phyloP scores from a whole-genome alignment of 805 yeast species.

The Metschnikowia continentalis region DNA sequence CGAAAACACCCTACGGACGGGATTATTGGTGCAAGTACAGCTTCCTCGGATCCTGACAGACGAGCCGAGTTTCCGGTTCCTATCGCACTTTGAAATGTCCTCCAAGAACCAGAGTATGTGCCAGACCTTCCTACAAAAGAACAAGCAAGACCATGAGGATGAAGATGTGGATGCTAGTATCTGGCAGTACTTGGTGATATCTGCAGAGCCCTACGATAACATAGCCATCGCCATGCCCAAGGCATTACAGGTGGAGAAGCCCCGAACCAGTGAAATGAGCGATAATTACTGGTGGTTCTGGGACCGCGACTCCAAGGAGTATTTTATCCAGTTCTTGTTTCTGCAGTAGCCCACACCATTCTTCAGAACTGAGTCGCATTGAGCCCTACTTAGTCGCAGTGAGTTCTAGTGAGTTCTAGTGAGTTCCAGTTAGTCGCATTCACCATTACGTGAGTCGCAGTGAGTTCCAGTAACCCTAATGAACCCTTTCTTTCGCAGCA shows the following conservation, averaged over 20 bases:
- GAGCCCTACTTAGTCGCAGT: no score
- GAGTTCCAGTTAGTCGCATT: no score
- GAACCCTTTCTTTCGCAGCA: no score
- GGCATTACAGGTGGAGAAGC: constrained; percentile 45
- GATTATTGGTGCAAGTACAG: constrained; percentile 61
- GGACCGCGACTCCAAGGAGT: constrained; percentile 66
- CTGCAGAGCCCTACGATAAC: constrained; percentile 90
- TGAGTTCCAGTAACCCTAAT: no score
- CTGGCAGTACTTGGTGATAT: constrained; percentile 68
- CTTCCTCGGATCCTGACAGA: constrained; percentile 47
- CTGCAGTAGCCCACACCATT: no score
- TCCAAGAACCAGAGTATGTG: constrained; percentile 35
- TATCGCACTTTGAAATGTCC: constrained; percentile 68
- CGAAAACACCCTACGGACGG: constrained; percentile 52
- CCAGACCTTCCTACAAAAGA: constrained; percentile 23
- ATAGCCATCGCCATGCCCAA: constrained; percentile 72
- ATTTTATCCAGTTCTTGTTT: constrained; percentile 68
- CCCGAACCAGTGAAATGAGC: constrained; percentile 21
- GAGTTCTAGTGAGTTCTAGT: no score
- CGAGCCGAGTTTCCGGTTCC: constrained; percentile 65
- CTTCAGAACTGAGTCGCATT: no score
- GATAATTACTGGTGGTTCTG: constrained; percentile 60
- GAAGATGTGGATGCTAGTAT: constrained; percentile 28
- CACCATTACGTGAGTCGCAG: no score
- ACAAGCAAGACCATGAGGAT: constrained; percentile 16